Base-by-base conservation (phyloP, 257 asterid genomes). In the Rauvolfia tetraphylla region DNA sequence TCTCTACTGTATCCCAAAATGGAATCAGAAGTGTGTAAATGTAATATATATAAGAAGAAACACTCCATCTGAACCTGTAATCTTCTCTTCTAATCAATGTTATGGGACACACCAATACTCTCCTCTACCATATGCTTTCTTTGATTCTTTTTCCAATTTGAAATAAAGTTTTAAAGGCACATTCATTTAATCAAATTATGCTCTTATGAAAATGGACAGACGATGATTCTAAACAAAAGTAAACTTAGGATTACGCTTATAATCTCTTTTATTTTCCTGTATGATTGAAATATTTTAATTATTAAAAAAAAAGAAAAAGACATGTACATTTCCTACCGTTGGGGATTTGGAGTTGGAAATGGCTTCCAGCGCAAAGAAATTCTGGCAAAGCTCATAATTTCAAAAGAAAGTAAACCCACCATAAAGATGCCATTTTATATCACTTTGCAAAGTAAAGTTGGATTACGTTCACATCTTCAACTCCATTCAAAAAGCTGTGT, bases 351-450 rank as follows among this genome's bases (percentile, higher is more conserved):
- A 71, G 44, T 46, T 71, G 62, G 62, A 22, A 73, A 25, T 39
- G 77, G 56, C 5, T 38, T 73, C 69, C 77, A 73, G 76, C 68
- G 7, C 66, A 27, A 10, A 58, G 36, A 27, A 27, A 49, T 49
- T 34, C 68, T 6, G 31, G 31, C 31, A 61, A 34, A 27, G 67
- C 20, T 27, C 38, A 59, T 59, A 12, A 27, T 27, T 27, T 29
- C 67, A 59, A 1, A 7, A 8, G 27, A 57, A 57, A 57, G 63
- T 8, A 58, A 61, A 61, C 39, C 68, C 68, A 61, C 39, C 29
- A 2, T 29, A 2, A 13, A 61, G 5, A 54, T 54, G 61, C 5
- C 61, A 54, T 20, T 54, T 20, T 20, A 13, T 13, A 56, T 56
- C 31, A 7, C 63, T 56, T 23, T n/a, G 7, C 63, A 56, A n/a